Evolutionary conservation across 2,329 filamentous ascomycete species (phyloP).

Genomic region (Pseudogymnoascus sp.): DNA sequence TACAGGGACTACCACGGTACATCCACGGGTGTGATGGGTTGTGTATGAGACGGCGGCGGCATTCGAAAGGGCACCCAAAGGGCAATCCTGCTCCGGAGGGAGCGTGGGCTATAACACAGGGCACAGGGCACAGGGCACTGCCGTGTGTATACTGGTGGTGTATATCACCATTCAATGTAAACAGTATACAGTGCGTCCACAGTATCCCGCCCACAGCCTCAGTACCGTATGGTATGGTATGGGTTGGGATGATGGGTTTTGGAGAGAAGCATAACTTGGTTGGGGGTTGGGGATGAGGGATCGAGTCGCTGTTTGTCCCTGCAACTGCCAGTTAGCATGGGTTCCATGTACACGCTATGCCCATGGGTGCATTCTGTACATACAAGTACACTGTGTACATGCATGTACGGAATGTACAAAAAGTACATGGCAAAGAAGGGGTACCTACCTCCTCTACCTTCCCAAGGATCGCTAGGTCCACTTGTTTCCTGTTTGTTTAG

Average conservation of each 20-base stretch:
- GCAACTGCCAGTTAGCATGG: background rate
- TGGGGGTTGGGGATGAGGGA: background rate
- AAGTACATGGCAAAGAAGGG: background rate
- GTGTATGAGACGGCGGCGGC: background rate
- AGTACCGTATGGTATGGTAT: background rate
- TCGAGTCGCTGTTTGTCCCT: background rate
- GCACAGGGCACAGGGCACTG: background rate
- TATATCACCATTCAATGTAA: background rate
- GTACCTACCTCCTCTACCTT: background rate
- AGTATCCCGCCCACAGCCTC: background rate
- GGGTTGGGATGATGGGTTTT: background rate
- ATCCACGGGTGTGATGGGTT: background rate
- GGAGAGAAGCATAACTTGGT: background rate
- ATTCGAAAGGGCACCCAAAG: background rate
- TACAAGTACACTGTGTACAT: background rate
- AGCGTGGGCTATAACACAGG: background rate
- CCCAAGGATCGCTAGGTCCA: background rate
- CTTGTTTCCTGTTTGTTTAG: background rate
- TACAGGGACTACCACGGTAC: background rate
- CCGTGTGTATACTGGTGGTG: background rate
- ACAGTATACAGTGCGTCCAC: background rate
- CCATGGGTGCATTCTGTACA: background rate
- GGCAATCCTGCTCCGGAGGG: background rate
- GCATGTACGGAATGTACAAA: background rate
- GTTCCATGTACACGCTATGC: background rate